Conservation (phyloP, 2,329 filamentous ascomycete genomes). For the Colletotrichum echinochloae region DNA sequence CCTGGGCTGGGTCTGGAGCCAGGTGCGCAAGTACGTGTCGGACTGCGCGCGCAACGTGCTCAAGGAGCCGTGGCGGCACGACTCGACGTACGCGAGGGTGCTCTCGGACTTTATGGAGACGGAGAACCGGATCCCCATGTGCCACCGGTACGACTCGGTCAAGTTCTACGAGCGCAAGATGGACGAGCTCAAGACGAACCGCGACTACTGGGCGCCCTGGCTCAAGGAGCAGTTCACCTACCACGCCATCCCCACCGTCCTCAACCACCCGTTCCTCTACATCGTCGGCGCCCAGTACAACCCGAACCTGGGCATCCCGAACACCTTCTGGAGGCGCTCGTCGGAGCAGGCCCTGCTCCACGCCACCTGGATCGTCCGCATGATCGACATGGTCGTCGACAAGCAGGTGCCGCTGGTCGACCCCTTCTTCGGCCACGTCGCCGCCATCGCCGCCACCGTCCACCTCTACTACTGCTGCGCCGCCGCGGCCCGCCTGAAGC, state of each 20-base stretch:
- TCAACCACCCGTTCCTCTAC: constrained; percentile 67
- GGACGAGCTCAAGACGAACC: constrained; percentile 58
- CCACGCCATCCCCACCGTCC: constrained; percentile 61
- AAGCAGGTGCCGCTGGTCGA: constrained; percentile 62
- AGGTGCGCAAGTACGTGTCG: constrained; percentile 59
- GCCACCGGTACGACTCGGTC: constrained; percentile 64
- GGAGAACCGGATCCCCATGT: constrained; percentile 61
- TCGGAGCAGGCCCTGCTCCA: constrained; percentile 64
- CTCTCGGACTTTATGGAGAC: constrained; percentile 64
- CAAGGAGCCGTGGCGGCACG: constrained; percentile 63
- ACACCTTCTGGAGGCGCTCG: constrained; percentile 65
- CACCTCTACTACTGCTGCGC: constrained; percentile 67
- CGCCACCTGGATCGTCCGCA: constrained; percentile 65
- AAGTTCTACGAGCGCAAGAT: constrained; percentile 63
- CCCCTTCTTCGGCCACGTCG: constrained; percentile 64
- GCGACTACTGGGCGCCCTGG: constrained; percentile 65
- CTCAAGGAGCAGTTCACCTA: constrained; percentile 66
- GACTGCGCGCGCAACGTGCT: constrained; percentile 60
- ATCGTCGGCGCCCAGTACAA: constrained; percentile 65
- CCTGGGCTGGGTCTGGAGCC: constrained; percentile 64
- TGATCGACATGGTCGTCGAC: constrained; percentile 66
- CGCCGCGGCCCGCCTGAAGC: constrained; percentile 59
- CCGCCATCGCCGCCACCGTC: constrained; percentile 64
- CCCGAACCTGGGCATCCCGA: constrained; percentile 63
- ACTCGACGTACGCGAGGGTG: constrained; percentile 63